Evolutionary conservation across 163 green algal genomes (phyloP).

Genomic region (Picocystis sp.): DNA sequence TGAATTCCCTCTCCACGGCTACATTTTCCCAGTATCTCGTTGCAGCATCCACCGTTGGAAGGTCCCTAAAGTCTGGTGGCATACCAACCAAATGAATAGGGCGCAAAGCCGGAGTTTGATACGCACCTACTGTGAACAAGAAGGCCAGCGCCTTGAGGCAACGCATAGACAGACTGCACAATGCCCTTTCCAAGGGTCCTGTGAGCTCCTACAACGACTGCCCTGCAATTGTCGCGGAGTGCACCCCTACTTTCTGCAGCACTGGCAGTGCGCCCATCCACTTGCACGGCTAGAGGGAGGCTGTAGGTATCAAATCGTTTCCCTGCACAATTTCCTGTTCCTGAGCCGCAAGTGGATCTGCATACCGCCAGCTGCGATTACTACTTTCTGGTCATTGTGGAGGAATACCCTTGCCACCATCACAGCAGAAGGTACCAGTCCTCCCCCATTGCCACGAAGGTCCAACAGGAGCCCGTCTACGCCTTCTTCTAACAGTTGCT

Average conservation of each 20-base stretch:
- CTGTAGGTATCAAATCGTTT: neutral
- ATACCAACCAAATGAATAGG: slow-evolving; percentile 78
- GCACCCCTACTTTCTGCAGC: slow-evolving; percentile 71
- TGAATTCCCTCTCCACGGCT: neutral
- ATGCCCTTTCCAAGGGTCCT: slow-evolving; percentile 55
- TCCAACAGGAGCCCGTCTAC: slow-evolving; percentile 68
- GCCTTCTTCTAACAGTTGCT: slow-evolving; percentile 34
- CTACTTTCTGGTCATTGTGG: slow-evolving; percentile 9
- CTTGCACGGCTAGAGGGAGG: slow-evolving; percentile 51
- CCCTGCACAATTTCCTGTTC: too few species aligned
- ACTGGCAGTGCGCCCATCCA: slow-evolving; percentile 74
- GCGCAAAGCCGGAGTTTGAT: slow-evolving; percentile 61
- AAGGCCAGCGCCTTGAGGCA: slow-evolving; percentile 69
- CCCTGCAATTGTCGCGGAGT: slow-evolving; percentile 84
- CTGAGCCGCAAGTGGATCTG: too few species aligned
- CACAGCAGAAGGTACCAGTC: slow-evolving; percentile 71
- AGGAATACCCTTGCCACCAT: slow-evolving; percentile 83
- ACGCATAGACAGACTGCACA: slow-evolving; percentile 91
- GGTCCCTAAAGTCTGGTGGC: slow-evolving; percentile 34
- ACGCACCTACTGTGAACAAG: slow-evolving; percentile 80
- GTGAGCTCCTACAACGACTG: slow-evolving; percentile 51
- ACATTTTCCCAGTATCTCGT: slow-evolving; percentile 8
- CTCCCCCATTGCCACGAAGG: slow-evolving; percentile 84
- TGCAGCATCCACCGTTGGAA: neutral
- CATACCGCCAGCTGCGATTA: too few species aligned